Evolutionary conservation across 306 rosid genomes (phyloP).

Genomic region (Medicago arabica): DNA sequence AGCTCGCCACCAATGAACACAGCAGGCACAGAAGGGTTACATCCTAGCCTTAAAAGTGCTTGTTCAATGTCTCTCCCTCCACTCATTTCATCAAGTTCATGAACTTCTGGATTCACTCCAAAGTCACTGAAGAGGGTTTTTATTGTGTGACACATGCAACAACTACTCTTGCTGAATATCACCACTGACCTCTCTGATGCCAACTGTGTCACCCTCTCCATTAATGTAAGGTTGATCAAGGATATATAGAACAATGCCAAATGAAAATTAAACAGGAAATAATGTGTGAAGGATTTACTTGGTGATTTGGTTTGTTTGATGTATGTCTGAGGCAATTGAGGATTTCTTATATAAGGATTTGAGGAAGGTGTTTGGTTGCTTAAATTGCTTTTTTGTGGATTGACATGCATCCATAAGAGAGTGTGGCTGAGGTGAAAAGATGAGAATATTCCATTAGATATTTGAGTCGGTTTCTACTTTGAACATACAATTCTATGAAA

Average conservation of each 20-base stretch:
- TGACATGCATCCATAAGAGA: not conserved
- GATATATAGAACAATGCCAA: constrained; percentile 35
- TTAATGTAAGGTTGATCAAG: constrained; percentile 33
- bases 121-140: constrained; percentile 74
- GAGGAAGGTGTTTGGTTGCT: constrained; percentile 29
- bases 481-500: constrained; percentile 51
- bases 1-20: constrained; percentile 89
- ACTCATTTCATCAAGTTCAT: constrained; percentile 75
- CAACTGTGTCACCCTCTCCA: constrained; percentile 80
- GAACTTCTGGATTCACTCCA: constrained; percentile 83
- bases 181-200: constrained; percentile 86
- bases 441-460: constrained; percentile 59
- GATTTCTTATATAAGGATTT: constrained; percentile 60
- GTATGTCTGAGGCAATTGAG: constrained; percentile 27
- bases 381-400: not conserved
- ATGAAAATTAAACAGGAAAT: not conserved
- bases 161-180: constrained; percentile 86
- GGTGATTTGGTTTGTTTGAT: constrained; percentile 46
- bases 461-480: constrained; percentile 45
- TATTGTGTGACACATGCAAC: constrained; percentile 88
- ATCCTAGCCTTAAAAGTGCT: constrained; percentile 76
- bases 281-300: constrained; percentile 20
- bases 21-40: constrained; percentile 82
- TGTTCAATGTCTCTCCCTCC: constrained; percentile 91
- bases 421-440: constrained; percentile 42